A percentile compares a stretch with the other conserved stretches of the same genome.
Conservation (phyloP, 768 basidiomycete genomes). For the Tubosaeta sp. region DNA sequence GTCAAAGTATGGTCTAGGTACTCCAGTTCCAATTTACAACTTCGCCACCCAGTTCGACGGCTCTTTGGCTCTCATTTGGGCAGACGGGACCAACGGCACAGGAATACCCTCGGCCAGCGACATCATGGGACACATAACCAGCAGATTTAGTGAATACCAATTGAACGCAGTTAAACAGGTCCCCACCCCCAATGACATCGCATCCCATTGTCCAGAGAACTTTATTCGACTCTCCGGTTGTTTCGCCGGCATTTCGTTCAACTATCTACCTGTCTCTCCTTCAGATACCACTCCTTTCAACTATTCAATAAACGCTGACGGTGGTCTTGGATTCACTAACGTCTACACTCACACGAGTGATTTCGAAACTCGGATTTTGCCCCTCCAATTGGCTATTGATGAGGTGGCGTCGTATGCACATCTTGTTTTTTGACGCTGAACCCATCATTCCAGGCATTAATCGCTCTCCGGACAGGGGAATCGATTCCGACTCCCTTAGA, state of each 20-base stretch:
- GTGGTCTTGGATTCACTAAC: conserved; percentile 59
- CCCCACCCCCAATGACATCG: conserved; percentile 44
- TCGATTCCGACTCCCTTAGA: conserved; percentile 55
- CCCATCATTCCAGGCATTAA: conserved; percentile 51
- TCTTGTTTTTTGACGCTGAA: background rate
- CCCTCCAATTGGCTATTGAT: conserved; percentile 76
- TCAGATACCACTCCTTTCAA: conserved; percentile 40
- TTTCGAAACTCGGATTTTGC: conserved; percentile 62
- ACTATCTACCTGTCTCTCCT: conserved; percentile 44
- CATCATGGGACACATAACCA: conserved; percentile 59
- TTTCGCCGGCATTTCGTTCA: conserved; percentile 63
- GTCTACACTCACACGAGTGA: conserved; percentile 64
- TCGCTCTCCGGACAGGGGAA: conserved; percentile 60
- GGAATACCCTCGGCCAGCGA: conserved; percentile 50
- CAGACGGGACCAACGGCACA: conserved; percentile 57
- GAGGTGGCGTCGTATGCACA: conserved; percentile 35
- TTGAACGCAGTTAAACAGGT: conserved; percentile 47
- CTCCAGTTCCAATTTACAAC: conserved; percentile 44
- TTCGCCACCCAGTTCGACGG: conserved; percentile 50
- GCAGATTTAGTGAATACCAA: conserved; percentile 47
- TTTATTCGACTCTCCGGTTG: conserved; percentile 68
- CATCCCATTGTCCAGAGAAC: conserved; percentile 63
- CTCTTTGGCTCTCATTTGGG: conserved; percentile 57
- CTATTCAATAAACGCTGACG: conserved; percentile 70
- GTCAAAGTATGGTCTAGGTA: conserved; percentile 59